Evolutionary conservation across 139 green algal genomes (phyloP), one percentile per base, ranked within the genome.

Genomic region (Pleodorina starrii): DNA sequence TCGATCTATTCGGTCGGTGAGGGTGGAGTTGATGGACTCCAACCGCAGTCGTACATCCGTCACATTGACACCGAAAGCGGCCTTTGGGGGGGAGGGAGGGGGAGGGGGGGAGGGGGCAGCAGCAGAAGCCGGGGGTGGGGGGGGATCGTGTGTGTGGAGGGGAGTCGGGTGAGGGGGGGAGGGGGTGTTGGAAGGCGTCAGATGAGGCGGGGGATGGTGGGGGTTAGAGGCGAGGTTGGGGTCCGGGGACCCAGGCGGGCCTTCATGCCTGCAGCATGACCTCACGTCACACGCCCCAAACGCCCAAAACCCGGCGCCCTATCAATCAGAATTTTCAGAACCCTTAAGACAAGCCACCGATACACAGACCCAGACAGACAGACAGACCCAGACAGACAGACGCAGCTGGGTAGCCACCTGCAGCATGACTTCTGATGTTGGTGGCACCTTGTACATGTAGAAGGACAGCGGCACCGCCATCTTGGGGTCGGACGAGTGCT

Each of bases 391-490:
- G 54, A 12, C 63, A 40, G n/a, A 38, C 63, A 40, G 11, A 17
- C 63, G 35, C 63, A 35, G 1, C n/a, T 23, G 3, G 21, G 7
- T 78, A 27, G 6, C 71, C 75, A 63, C n/a, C 46, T 83, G 44
- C 75, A 68, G n/a, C 75, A 32, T 66, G 29, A 66, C 7, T 4
- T 66, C 46, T 7, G 25, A 5, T 1, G 5, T 66, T 27, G 9
- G 10, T 9, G 75, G 75, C 5, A 63, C 32, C 23, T 44, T 27
- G 77, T 72, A 84, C 10, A 84, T 23, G 51, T 84, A 84, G 51
- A 43, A 84, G 23, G 77, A 84, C 46, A 84, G 32, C 32, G 71
- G 14, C 1, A 84, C 17, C 2, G 50, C 32, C 32, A 71, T 14
- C 21, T 32, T 14, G 32, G 32, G 17, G 77, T 72, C 5, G 77